phyloP scores from a whole-genome alignment of 805 yeast genomes.

The Hyphopichia homilentoma region DNA sequence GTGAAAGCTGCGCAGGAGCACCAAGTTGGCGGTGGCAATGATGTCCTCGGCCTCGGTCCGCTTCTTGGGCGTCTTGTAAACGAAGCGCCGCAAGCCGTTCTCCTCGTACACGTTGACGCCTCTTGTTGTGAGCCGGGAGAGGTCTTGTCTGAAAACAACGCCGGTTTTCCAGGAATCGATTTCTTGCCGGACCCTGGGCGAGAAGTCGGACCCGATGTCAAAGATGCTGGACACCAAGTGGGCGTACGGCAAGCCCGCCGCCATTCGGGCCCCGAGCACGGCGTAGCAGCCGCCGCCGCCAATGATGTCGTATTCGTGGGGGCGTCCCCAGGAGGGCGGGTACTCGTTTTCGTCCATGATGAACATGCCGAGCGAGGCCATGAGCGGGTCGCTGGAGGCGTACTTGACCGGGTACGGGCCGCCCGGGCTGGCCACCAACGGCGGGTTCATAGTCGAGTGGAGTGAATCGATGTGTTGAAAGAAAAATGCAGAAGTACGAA shows the following conservation, averaged over 20 bases:
- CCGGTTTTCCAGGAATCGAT: conserved; percentile 63
- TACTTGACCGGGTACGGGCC: no score
- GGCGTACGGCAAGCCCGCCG: conserved; percentile 35
- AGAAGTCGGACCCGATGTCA: conserved; percentile 81
- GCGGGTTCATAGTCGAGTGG: no score
- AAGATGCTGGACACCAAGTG: conserved; percentile 59
- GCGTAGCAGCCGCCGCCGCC: conserved; percentile 94
- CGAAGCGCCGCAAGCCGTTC: conserved; percentile 53
- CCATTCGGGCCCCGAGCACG: conserved; percentile 65
- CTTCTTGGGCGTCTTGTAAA: conserved; percentile 57
- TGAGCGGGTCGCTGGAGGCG: conserved; percentile 17
- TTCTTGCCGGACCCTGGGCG: conserved; percentile 39
- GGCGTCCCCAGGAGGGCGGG: conserved; percentile 31
- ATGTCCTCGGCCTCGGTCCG: conserved; percentile 59
- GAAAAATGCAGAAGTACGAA: no score
- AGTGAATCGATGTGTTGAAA: no score
- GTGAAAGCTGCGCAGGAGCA: conserved; percentile 51
- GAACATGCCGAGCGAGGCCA: conserved; percentile 82
- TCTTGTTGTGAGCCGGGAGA: conserved; percentile 61
- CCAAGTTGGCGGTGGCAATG: conserved; percentile 28
- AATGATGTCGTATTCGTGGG: conserved; percentile 46
- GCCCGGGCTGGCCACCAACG: no score
- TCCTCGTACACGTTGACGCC: conserved; percentile 76
- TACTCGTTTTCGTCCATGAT: conserved; percentile 83
- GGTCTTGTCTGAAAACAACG: conserved; percentile 49